These are phyloP conservation scores for Curvularia spicifera DNA, from an alignment of 2,329 filamentous ascomycete species.

Conservation along the genomic window DNA sequence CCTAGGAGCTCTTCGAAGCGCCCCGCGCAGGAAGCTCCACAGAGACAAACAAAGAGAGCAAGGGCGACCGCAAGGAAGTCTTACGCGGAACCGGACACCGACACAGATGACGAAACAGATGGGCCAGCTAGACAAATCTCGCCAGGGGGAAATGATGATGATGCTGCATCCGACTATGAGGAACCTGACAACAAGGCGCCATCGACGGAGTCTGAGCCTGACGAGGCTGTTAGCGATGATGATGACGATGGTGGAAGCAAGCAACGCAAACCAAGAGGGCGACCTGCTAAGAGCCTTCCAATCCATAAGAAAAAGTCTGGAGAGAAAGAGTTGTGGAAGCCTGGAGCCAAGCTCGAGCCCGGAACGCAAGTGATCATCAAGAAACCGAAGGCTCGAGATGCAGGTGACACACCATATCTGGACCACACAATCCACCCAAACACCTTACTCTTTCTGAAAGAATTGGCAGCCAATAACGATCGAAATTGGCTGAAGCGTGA, in stretches of 20 bases:
- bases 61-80: conserved; percentile 43
- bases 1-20: conserved; percentile 46
- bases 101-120: conserved; percentile 26
- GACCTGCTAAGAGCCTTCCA: conserved; percentile 27
- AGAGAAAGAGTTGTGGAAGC: conserved; percentile 62
- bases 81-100: conserved; percentile 44
- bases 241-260: conserved; percentile 35
- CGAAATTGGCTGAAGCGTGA: conserved; percentile 69
- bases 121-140: conserved; percentile 20
- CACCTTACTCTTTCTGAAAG: conserved; percentile 65
- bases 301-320: conserved; percentile 38
- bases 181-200: conserved; percentile 44
- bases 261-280: conserved; percentile 30
- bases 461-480: conserved; percentile 66
- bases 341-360: conserved; percentile 63
- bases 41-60: conserved; percentile 46
- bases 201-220: conserved; percentile 42
- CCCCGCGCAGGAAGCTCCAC: conserved; percentile 39
- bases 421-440: conserved; percentile 68
- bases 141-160: conserved; percentile 46
- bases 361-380: conserved; percentile 68
- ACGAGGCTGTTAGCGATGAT: conserved; percentile 40
- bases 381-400: conserved; percentile 66
- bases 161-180: conserved; percentile 51
- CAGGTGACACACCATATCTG: conserved; percentile 64